A percentile compares a stretch with the other conserved stretches of the same genome.
phyloP scores from a whole-genome alignment of 2,329 filamentous ascomycete species.

The Pyrenophora teres region DNA sequence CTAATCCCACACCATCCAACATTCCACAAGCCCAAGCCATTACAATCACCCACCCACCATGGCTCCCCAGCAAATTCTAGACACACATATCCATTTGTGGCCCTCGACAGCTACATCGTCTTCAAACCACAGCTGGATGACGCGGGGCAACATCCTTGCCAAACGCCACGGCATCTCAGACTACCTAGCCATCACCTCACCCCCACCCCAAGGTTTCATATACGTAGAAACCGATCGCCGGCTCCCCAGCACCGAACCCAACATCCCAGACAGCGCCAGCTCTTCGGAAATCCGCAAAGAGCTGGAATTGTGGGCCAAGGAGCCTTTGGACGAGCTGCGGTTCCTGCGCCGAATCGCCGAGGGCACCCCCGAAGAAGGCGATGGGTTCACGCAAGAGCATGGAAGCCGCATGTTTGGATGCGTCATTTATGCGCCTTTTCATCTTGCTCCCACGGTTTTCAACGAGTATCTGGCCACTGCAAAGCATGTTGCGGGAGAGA shows the following conservation, averaged over 20 bases:
- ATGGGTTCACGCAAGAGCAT: constrained; percentile 50
- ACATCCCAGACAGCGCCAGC: not conserved
- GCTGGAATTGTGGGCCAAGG: constrained; percentile 63
- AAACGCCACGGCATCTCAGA: constrained; percentile 68
- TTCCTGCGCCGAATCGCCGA: constrained; percentile 70
- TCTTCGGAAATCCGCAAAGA: constrained; percentile 11
- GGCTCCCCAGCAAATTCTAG: constrained; percentile 63
- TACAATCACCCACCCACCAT: constrained; percentile 17
- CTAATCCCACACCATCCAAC: not conserved
- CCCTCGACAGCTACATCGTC: constrained; percentile 66
- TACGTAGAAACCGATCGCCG: constrained; percentile 80
- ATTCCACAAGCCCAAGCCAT: not conserved
- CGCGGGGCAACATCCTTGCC: constrained; percentile 59
- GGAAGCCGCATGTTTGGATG: constrained; percentile 65
- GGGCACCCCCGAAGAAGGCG: constrained; percentile 68
- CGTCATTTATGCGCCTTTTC: constrained; percentile 85
- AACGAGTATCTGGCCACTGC: constrained; percentile 68
- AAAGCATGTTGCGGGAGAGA: constrained; percentile 63
- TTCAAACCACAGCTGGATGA: constrained; percentile 71
- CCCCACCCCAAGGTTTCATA: constrained; percentile 64
- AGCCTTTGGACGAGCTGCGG: constrained; percentile 72
- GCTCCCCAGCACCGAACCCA: constrained; percentile 22
- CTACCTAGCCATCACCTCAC: constrained; percentile 52
- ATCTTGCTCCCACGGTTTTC: constrained; percentile 65
- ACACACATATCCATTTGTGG: constrained; percentile 91